Percentiles rank a stretch among this genome's conserved stretches.
Evolutionary conservation across 2,329 filamentous ascomycete genomes (phyloP).

Genomic region (Berkeleyomyces rouxiae): DNA sequence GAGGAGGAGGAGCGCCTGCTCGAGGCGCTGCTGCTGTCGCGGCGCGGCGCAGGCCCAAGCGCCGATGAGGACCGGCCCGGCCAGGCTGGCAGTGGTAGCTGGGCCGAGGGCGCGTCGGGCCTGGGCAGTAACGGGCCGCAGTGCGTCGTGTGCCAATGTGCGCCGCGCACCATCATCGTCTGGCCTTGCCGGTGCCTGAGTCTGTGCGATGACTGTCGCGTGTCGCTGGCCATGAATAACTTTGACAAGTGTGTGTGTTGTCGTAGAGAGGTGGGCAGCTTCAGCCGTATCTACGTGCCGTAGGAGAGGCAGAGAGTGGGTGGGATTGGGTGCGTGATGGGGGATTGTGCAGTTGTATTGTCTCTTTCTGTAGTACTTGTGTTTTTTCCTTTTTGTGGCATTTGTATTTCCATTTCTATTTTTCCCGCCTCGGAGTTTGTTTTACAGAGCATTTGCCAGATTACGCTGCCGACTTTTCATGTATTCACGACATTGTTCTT

Average conservation of each 20-base stretch:
- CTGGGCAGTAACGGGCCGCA: slow-evolving; percentile 58
- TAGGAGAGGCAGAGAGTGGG: slow-evolving; percentile 18
- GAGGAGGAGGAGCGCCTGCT: slow-evolving; percentile 45
- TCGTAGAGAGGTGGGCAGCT: slow-evolving; percentile 71
- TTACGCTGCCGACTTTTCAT: not conserved
- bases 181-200: slow-evolving; percentile 95
- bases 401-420: not conserved
- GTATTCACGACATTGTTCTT: too few relatives aligned
- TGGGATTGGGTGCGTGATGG: not conserved
- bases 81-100: slow-evolving; percentile 4
- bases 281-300: slow-evolving; percentile 82
- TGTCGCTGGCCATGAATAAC: slow-evolving; percentile 90
- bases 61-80: not conserved
- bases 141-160: slow-evolving; percentile 83
- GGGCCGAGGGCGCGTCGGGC: slow-evolving; percentile 26
- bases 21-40: slow-evolving; percentile 41
- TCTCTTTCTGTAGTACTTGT: not conserved
- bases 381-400: slow-evolving; percentile 8
- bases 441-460: not conserved
- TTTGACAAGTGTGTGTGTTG: slow-evolving; percentile 95
- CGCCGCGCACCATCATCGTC: slow-evolving; percentile 74
- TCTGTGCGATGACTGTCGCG: slow-evolving; percentile 85
- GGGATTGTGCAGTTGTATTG: not conserved
- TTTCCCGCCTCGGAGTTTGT: not conserved
- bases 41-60: slow-evolving; percentile 22